Conservation (phyloP, 257 asterid species). For the Petunia secreta region DNA sequence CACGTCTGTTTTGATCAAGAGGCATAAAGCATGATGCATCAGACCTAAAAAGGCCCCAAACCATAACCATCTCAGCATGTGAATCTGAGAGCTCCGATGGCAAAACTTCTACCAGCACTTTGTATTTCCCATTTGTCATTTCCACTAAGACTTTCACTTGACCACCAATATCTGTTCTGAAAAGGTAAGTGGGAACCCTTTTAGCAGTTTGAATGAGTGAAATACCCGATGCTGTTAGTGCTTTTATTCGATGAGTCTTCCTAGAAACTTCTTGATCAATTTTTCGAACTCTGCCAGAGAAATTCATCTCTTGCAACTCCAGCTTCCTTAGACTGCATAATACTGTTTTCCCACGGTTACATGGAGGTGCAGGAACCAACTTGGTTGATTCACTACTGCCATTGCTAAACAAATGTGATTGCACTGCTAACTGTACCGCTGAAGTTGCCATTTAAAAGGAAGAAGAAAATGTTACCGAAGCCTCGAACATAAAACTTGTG, state of each 20-base stretch:
- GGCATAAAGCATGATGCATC: conserved; percentile 60
- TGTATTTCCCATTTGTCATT: conserved; percentile 47
- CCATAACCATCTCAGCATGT: conserved; percentile 49
- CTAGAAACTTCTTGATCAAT: conserved; percentile 32
- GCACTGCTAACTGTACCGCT: conserved; percentile 45
- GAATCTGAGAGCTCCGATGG: conserved; percentile 40
- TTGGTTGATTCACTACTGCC: conserved; percentile 42
- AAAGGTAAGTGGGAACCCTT: conserved; percentile 53
- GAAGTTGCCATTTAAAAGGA: conserved; percentile 46
- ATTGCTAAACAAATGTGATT: conserved; percentile 47
- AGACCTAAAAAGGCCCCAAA: conserved; percentile 75
- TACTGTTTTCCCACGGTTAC: conserved; percentile 38
- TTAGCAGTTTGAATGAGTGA: conserved; percentile 46
- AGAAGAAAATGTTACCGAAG: conserved; percentile 24
- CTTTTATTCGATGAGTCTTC: conserved; percentile 43
- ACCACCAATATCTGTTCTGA: conserved; percentile 70
- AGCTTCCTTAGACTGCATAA: conserved; percentile 33
- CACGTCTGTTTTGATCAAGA: conserved; percentile 43
- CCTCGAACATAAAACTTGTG: conserved; percentile 27
- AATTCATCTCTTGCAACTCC: conserved; percentile 32
- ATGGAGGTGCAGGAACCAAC: conserved; percentile 34
- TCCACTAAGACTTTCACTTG: conserved; percentile 63
- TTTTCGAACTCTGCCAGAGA: conserved; percentile 26
- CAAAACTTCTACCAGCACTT: conserved; percentile 55
- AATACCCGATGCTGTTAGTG: conserved; percentile 46